Evolutionary conservation across 2,329 filamentous ascomycete species (phyloP), one percentile per base, ranked within the genome.

Genomic region (Epicoccum sorghinum): DNA sequence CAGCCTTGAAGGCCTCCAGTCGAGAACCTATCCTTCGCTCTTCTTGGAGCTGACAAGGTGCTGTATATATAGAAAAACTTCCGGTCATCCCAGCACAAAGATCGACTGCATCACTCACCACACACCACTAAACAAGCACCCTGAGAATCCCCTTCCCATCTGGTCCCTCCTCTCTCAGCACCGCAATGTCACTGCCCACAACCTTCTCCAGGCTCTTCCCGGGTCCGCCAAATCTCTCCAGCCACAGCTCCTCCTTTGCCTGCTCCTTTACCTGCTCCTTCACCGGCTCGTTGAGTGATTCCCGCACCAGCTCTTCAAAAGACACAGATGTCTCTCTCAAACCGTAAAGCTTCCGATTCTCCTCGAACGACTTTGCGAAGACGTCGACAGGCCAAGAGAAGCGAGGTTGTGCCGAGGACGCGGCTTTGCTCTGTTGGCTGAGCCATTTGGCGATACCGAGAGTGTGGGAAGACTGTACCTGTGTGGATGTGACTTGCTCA

Each of bases 141-240:
- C 46, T 46, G 36, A 55, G 10, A 22, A 46, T 50, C 2, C 46
- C 42, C 36, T 37, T 49, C 12, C 46, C 18, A 18, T 18, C 18
- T 18, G 18, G 14, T 4, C 35, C 52, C 32, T 12, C 22, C 10
- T 50, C 52, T 27, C 52, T 45, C 24, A 49, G 22, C 18, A 49
- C 36, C 32, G 37, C 41, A 2, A 24, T 30, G 12, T 36, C 45
- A 6, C 24, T 13, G 6, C 37, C 41, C 10, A 5, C 32, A 10
- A 39, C 36, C 7, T 7, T 42, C 24, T 50, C 41, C 22, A 43
- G 4, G 24, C 9, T 38, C 37, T 32, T 38, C 0, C 52, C 41
- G 3, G 52, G 52, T 7, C 52, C 52, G 7, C 52, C 52, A 12
- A 38, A 50, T 8, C 52, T 50, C 32, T 55, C 41, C 18, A 55